Evolutionary conservation across 176 grass and related monocot genomes (phyloP).

Genomic region (Panicum miliaceum): DNA sequence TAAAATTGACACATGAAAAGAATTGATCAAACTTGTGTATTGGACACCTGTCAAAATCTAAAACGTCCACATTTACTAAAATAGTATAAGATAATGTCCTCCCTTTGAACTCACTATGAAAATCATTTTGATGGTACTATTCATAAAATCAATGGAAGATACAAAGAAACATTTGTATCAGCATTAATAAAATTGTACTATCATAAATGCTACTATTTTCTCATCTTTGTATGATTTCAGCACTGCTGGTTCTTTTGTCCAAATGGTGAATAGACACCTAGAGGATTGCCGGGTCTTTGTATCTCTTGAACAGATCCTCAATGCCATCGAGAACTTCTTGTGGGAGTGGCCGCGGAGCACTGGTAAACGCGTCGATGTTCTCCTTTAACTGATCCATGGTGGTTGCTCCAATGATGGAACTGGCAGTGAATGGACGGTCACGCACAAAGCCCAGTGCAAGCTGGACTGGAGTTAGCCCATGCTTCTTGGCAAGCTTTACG

Average conservation of each 20-base stretch:
- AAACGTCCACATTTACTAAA: neutral
- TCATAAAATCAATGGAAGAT: neutral
- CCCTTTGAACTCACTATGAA: neutral
- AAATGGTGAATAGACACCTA: conserved; percentile 23
- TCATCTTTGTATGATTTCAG: neutral
- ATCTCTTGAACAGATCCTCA: conserved; percentile 76
- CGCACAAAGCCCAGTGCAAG: conserved; percentile 85
- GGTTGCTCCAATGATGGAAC: conserved; percentile 88
- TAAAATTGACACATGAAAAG: neutral
- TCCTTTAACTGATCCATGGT: conserved; percentile 80
- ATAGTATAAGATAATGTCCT: neutral
- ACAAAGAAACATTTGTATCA: neutral
- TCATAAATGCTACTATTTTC: conserved; percentile 5
- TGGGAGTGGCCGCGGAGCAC: conserved; percentile 61
- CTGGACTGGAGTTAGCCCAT: conserved; percentile 77
- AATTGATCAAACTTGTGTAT: neutral
- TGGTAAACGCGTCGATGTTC: conserved; percentile 66
- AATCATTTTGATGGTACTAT: neutral
- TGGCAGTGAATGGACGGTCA: conserved; percentile 69
- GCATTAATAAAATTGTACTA: conserved; percentile 9
- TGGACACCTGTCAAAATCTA: neutral
- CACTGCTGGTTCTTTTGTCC: neutral
- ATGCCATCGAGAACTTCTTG: conserved; percentile 56
- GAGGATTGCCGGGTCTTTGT: conserved; percentile 71
- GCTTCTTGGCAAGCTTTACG: conserved; percentile 67